Percentiles rank a stretch among this genome's conserved stretches.
phyloP scores from a whole-genome alignment of 768 basidiomycete species.

The Suillus bovinus region DNA sequence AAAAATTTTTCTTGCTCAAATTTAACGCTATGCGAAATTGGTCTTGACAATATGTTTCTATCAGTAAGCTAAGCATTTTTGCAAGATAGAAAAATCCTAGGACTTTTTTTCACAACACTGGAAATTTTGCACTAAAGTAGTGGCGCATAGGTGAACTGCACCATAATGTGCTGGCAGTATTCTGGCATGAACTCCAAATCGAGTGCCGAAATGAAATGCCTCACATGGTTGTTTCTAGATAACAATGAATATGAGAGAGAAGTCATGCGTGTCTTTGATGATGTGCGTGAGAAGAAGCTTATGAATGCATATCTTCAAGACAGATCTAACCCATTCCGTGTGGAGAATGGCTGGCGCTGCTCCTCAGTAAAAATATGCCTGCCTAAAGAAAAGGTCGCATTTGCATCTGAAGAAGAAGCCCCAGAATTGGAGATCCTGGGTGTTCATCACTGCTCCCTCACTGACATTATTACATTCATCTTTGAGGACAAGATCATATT shows the following conservation, averaged over 20 bases:
- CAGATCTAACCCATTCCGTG: not conserved
- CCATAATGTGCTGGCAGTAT: constrained; percentile 32
- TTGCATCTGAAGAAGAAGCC: not conserved
- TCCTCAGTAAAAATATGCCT: constrained; percentile 6
- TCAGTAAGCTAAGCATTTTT: constrained; percentile 15
- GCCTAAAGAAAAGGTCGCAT: constrained; percentile 7
- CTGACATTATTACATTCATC: not conserved
- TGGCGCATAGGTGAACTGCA: constrained; percentile 15
- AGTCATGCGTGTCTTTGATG: constrained; percentile 20
- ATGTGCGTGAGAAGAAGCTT: not conserved
- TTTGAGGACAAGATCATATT: not conserved
- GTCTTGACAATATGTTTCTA: constrained; percentile 15
- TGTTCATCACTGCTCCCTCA: constrained; percentile 6
- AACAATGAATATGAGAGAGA: constrained; percentile 20
- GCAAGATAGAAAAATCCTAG: constrained; percentile 9
- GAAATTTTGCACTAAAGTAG: constrained; percentile 16
- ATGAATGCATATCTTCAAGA: not conserved
- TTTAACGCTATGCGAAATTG: constrained; percentile 15
- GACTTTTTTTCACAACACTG: not conserved
- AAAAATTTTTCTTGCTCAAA: constrained; percentile 14
- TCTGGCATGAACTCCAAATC: constrained; percentile 29
- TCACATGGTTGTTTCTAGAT: constrained; percentile 26
- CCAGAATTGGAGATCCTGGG: not conserved
- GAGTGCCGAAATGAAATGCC: constrained; percentile 22
- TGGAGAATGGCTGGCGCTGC: constrained; percentile 9